Conservation (phyloP, 352 stramenopile genomes). For the Pythium dissimile region DNA sequence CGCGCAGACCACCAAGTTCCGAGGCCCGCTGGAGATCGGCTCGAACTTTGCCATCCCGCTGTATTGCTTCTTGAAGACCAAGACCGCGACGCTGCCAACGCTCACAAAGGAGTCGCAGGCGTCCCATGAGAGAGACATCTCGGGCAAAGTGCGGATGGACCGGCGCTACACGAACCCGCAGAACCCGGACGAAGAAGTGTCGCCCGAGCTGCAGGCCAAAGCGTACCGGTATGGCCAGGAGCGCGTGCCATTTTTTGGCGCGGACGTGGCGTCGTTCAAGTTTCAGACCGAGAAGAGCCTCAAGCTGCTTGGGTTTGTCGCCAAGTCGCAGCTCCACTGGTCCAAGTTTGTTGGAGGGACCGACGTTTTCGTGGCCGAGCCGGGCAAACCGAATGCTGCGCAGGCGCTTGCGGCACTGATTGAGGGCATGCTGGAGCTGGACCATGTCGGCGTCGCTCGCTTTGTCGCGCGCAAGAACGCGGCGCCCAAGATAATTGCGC, state of each 20-base stretch:
- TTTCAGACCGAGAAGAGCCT: slow-evolving; percentile 76
- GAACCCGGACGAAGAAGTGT: slow-evolving; percentile 67
- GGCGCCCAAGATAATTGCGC: slow-evolving; percentile 65
- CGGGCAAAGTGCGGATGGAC: slow-evolving; percentile 69
- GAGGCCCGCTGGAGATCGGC: slow-evolving; percentile 69
- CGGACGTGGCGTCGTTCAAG: slow-evolving; percentile 80
- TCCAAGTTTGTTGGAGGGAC: slow-evolving; percentile 59
- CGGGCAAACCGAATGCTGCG: slow-evolving; percentile 56
- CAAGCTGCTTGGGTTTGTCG: slow-evolving; percentile 73
- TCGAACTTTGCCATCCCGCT: slow-evolving; percentile 59
- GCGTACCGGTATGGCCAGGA: slow-evolving; percentile 78
- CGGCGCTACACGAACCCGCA: slow-evolving; percentile 62
- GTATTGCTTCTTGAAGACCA: slow-evolving; percentile 79
- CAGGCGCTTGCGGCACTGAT: slow-evolving; percentile 60
- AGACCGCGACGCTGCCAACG: slow-evolving; percentile 63
- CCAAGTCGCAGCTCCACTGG: slow-evolving; percentile 39
- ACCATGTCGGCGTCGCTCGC: slow-evolving; percentile 69
- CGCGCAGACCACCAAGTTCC: slow-evolving; percentile 71
- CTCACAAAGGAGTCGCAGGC: slow-evolving; percentile 68
- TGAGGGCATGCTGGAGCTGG: slow-evolving; percentile 54
- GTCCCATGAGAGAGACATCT: slow-evolving; percentile 55
- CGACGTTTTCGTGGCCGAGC: slow-evolving; percentile 77
- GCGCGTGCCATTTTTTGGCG: slow-evolving; percentile 76
- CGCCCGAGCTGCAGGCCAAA: slow-evolving; percentile 71
- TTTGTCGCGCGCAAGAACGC: slow-evolving; percentile 79